Conservation (phyloP, 2,329 filamentous ascomycete genomes). For the Domatiomyces globalis region DNA sequence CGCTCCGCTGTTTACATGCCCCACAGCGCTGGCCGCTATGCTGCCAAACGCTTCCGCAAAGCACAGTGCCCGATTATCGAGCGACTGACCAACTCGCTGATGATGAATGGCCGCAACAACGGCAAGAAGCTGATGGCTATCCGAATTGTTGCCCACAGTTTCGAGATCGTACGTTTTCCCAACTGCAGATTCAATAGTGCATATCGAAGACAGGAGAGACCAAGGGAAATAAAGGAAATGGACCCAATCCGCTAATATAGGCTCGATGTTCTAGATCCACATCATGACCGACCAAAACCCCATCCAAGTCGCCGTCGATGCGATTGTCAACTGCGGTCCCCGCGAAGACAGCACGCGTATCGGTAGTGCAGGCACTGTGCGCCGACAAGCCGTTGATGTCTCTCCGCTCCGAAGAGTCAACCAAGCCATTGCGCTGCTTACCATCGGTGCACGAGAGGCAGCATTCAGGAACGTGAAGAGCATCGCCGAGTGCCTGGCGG, state of each 20-base stretch:
- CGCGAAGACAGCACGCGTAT: constrained; percentile 99
- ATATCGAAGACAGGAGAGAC: neutral
- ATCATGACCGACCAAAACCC: constrained; percentile 99
- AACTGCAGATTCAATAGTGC: neutral
- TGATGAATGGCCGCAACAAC: constrained; percentile 99
- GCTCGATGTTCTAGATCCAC: constrained; percentile 57
- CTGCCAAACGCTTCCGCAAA: constrained; percentile 99
- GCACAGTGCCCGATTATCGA: constrained; percentile 99
- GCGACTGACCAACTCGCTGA: constrained; percentile 99
- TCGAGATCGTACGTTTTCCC: constrained; percentile 79
- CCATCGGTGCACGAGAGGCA: constrained; percentile 96
- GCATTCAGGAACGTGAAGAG: constrained; percentile 99
- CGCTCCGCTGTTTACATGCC: constrained; percentile 97
- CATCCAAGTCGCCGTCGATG: constrained; percentile 97
- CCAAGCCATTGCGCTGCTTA: constrained; percentile 98
- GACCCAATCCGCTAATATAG: neutral
- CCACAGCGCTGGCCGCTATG: constrained; percentile 97
- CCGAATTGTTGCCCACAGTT: constrained; percentile 95
- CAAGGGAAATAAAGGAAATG: constrained; percentile 17
- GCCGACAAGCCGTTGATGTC: constrained; percentile 99
- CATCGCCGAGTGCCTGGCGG: constrained; percentile 97
- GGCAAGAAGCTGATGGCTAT: constrained; percentile 99
- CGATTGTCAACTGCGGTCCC: constrained; percentile 99
- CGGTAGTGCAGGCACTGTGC: constrained; percentile 97
- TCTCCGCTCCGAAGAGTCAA: constrained; percentile 98